Evolutionary conservation across 2,329 filamentous ascomycete genomes (phyloP), one percentile per base, ranked within the genome.

Genomic region (Colletotrichum sp.): DNA sequence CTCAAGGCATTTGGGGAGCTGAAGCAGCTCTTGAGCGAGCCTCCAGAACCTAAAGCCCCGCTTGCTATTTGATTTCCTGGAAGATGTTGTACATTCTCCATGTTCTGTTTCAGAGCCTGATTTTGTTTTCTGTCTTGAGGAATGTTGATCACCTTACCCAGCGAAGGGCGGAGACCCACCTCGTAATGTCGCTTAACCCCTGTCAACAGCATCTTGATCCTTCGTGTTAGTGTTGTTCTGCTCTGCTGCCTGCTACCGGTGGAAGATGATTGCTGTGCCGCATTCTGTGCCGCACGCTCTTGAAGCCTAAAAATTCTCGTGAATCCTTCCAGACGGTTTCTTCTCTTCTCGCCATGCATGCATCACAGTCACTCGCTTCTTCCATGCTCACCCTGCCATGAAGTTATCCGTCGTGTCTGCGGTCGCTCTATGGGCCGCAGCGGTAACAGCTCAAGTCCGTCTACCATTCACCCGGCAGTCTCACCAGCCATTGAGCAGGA

Each of bases 1-100:
- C 65, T 70, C 30, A 80, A 79, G 77, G 77, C 78, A 8, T 82
- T 80, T 6, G 79, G 71, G 19, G 82, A 82, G 52, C 27, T 83
- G 48, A 81, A 79, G 79, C 78, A 67, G 9, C 67, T 82, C 15
- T 67, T 83, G n/a, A 55, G 78, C 16, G 32, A 60, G n/a, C 36
- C 67, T 28, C 36, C 66, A 15, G 9, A 5, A 7, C 28, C 28
- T 32, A 61, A 15, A n/a, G 28, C 59, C 6, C 19, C 25, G 16
- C 27, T 30, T 34, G 27, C 19, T 30, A 16, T 32, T 32, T 30
- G 55, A 59, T 30, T 59, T n/a, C 9, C 25, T 7, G 44, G 19
- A 48, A 48, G 3, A 48, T 22, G 6, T 22, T 13, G n/a, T 13
- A 13, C 44, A 48, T n/a, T 8, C 11, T 3, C 12, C 8, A 48